These are phyloP conservation scores for Seiridium unicorne DNA, from an alignment of 2,329 filamentous ascomycete species.

Conservation along the genomic window DNA sequence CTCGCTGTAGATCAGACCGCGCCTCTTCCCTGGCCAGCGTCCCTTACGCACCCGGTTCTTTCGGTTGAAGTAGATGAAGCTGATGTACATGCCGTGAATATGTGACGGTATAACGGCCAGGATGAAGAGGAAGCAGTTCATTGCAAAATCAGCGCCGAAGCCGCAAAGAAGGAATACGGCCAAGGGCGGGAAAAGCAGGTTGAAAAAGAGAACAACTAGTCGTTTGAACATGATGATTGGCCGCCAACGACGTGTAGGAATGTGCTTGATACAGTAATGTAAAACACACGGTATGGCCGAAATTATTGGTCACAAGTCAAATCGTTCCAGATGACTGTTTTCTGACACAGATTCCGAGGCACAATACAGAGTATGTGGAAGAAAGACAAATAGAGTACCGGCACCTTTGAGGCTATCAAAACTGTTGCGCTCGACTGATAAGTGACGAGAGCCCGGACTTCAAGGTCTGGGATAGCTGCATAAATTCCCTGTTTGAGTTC, in stretches of 20 bases:
- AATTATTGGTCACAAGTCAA: background rate
- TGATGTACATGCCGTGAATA: constrained; percentile 9
- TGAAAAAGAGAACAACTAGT: constrained; percentile 3
- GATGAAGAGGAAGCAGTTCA: constrained; percentile 7
- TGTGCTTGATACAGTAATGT: background rate
- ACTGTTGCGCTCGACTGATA: background rate
- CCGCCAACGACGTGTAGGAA: background rate
- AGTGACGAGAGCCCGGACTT: background rate
- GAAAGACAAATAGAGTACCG: background rate
- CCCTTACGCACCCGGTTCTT: constrained; percentile 7
- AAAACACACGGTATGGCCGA: background rate
- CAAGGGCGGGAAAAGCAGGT: background rate
- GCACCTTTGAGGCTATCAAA: background rate
- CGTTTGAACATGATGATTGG: constrained; percentile 4
- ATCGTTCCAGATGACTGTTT: no score
- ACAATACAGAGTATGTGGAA: no score
- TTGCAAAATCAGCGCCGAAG: background rate
- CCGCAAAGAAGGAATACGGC: background rate
- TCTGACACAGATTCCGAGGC: no score
- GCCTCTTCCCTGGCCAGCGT: background rate
- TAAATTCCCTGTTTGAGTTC: background rate
- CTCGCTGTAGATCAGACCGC: constrained; percentile 4
- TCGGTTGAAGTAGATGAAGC: constrained; percentile 4
- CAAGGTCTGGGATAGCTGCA: background rate
- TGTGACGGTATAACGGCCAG: constrained; percentile 5